Base-by-base conservation (phyloP, 208 protist species). In the Wallacemonas rigidus region DNA sequence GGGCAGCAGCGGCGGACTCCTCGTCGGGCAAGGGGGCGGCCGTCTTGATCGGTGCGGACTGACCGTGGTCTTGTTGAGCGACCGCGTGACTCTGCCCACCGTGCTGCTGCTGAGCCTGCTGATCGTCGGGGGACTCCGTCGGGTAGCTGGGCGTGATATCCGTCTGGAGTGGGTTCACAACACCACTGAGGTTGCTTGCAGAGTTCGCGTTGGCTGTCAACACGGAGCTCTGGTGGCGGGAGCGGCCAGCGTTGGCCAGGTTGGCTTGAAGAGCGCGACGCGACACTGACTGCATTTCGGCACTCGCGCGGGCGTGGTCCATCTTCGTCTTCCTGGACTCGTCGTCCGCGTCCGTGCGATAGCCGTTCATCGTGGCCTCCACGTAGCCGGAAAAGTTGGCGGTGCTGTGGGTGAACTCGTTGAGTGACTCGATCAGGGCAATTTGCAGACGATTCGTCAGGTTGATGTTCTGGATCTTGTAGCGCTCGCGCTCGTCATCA, bases 381-480 rank as follows among this genome's bases (percentile, higher is more conserved):
- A 93, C 55, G 60, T 85, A 78, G 26, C 77, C 82, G 35, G 83
- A 75, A 51, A 90, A 85, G 5, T 71, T 58, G n/a, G 74, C 75
- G 2, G 77, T 83, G 72, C 69, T 80, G 61, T 77, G 76, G 14
- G 82, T 69, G 76, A 88, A 93, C 73, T 83, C 76, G 75, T 87
- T 84, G 58, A 91, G 47, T 26, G 82, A 83, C 41, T 67, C 48
- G 3, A 70, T 41, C 41, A 91, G 62, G 50, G 75, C 75, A 1
- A 5, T 15, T 50, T 78, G 50, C 17, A 80, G 67, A 35, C 69
- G 39, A 0, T 39, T 38, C 67, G 85, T 83, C 40, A 94, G 79
- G 9, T 60, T 38, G 1, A 57, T 43, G 36, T 87, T 53, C 36
- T 81, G 75, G 2, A 70, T 26, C 41, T 50, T 55, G 73, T 89